phyloP scores from a whole-genome alignment of 1,139 yeast species.

The Kurtzmaniella quercitrusa region DNA sequence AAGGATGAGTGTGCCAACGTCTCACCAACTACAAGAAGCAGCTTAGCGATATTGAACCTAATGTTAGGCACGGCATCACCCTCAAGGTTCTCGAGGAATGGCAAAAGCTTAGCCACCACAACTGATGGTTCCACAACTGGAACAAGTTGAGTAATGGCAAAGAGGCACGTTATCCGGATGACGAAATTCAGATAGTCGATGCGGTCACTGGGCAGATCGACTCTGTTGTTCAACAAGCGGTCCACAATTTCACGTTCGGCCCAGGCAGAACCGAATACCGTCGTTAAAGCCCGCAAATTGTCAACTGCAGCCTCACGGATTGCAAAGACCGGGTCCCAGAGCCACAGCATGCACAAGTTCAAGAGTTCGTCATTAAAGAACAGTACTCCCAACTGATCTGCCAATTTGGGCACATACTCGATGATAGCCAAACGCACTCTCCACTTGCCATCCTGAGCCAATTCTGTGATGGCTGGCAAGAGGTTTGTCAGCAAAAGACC shows the following conservation, averaged over 20 bases:
- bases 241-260: constrained; percentile 80
- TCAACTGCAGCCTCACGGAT: constrained; percentile 94
- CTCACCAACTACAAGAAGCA: constrained; percentile 61
- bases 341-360: constrained; percentile 89
- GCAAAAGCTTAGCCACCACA: constrained; percentile 64
- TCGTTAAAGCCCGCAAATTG: constrained; percentile 74
- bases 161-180: constrained; percentile 85
- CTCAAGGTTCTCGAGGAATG: constrained; percentile 69
- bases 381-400: constrained; percentile 92
- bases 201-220: constrained; percentile 25
- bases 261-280: constrained; percentile 92
- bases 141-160: constrained; percentile 77
- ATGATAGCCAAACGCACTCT: constrained; percentile 95
- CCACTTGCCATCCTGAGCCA: constrained; percentile 97
- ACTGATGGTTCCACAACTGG: constrained; percentile 61
- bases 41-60: constrained; percentile 89
- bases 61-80: constrained; percentile 90
- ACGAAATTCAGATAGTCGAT: constrained; percentile 66
- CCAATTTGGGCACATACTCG: constrained; percentile 92
- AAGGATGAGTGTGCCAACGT: constrained; percentile 34
- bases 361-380: constrained; percentile 92
- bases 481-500: constrained; percentile 80
- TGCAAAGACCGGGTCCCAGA: constrained; percentile 96
- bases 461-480: constrained; percentile 92
- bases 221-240: constrained; percentile 52